Conservation (phyloP, 441 rosid species). For the Mallotus japonicus region DNA sequence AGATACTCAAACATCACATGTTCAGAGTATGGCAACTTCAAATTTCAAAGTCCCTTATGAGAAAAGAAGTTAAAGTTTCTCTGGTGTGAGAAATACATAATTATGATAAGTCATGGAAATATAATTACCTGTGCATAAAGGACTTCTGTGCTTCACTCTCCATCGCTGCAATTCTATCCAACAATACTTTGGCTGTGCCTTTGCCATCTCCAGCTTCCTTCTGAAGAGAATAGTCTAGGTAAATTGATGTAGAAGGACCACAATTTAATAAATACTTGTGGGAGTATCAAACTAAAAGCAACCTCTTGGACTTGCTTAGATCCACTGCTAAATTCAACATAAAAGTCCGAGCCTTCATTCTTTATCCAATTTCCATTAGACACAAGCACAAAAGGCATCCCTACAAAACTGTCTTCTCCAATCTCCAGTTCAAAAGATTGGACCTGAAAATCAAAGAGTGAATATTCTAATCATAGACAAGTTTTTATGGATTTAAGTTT, state of each 20-base stretch:
- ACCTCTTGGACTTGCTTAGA: constrained; percentile 69
- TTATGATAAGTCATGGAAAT: background rate
- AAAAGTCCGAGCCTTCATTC: constrained; percentile 76
- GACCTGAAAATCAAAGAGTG: constrained; percentile 48
- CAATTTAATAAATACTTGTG: background rate
- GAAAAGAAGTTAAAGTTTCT: background rate
- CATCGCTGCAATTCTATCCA: constrained; percentile 72
- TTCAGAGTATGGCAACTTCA: constrained; percentile 6
- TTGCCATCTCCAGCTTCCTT: constrained; percentile 79
- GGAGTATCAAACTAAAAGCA: constrained; percentile 21
- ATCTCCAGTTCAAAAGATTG: constrained; percentile 72
- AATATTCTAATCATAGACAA: background rate
- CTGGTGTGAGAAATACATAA: background rate
- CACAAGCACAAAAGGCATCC: constrained; percentile 90
- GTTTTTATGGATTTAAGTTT: background rate
- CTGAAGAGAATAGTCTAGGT: constrained; percentile 23
- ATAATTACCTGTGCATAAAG: constrained; percentile 94
- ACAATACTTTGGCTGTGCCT: constrained; percentile 76
- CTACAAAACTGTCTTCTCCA: constrained; percentile 64
- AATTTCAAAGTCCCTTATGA: background rate
- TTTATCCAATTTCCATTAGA: constrained; percentile 84
- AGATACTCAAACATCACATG: background rate
- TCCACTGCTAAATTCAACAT: constrained; percentile 54
- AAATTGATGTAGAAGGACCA: constrained; percentile 5
- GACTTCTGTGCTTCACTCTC: constrained; percentile 98